Evolutionary conservation across 2,329 filamentous ascomycete species (phyloP).

Genomic region (Colletotrichum truncatum): DNA sequence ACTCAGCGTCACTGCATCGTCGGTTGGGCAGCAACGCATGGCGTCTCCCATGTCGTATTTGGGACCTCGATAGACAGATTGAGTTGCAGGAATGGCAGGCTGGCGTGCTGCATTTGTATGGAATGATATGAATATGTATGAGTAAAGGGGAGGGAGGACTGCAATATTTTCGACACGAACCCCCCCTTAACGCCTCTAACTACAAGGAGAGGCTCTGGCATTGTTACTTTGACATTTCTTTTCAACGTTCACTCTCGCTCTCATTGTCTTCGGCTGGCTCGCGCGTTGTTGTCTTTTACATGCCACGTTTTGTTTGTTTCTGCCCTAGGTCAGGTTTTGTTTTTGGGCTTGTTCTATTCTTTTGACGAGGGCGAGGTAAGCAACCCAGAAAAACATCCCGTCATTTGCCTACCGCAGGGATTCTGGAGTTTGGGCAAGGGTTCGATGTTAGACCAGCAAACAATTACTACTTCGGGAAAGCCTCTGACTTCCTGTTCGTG

Average conservation of each 20-base stretch:
- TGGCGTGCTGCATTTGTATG: conserved; percentile 1
- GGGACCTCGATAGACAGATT: background rate
- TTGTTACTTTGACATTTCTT: background rate
- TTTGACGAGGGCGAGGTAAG: background rate
- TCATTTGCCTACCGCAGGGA: conserved; percentile 16
- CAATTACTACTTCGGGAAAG: background rate
- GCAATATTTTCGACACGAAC: background rate
- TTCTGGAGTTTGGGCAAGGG: conserved; percentile 14
- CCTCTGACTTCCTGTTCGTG: background rate
- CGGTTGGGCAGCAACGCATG: conserved; percentile 3
- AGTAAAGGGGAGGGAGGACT: conserved; percentile 1
- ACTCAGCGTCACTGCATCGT: conserved; percentile 20
- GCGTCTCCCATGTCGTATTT: conserved; percentile 5
- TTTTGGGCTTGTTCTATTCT: background rate
- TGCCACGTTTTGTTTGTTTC: background rate
- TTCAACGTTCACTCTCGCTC: background rate
- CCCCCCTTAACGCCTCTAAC: background rate
- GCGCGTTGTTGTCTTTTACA: background rate
- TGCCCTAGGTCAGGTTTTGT: background rate
- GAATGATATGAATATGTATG: conserved; percentile 30
- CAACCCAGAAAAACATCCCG: background rate
- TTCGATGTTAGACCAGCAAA: conserved; percentile 9
- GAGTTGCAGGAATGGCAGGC: background rate
- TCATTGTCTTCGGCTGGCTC: background rate
- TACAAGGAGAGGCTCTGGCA: background rate